phyloP scores from a whole-genome alignment of 225 moss, liverwort and hornwort genomes.

The Physcomitrium patens region DNA sequence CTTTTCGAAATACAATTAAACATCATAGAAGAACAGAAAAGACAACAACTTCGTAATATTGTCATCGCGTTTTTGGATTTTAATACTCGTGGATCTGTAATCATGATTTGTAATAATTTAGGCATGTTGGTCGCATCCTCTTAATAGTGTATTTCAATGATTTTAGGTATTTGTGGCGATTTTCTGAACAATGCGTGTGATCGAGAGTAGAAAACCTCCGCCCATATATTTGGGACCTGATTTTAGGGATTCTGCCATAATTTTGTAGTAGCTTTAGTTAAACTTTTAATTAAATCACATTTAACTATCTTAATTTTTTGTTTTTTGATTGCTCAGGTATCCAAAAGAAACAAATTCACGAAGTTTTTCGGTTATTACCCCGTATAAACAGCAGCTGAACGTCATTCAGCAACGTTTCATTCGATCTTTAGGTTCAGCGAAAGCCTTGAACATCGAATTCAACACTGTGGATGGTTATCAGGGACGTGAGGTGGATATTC shows the following conservation, averaged over 20 bases:
- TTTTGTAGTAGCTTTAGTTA: too few relatives aligned
- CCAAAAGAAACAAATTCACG: constrained; percentile 63
- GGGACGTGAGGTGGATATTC: constrained; percentile 92
- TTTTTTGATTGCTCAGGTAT: constrained; percentile 41
- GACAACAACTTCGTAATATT: background rate
- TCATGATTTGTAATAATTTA: too few relatives aligned
- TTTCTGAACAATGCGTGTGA: too few relatives aligned
- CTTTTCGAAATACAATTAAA: too few relatives aligned
- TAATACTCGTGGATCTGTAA: constrained; percentile 2
- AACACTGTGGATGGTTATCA: constrained; percentile 99
- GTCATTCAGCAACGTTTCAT: constrained; percentile 74
- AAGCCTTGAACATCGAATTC: constrained; percentile 78
- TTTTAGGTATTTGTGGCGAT: too few relatives aligned
- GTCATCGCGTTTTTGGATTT: constrained; percentile 1
- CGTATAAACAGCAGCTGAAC: constrained; percentile 89
- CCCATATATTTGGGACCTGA: too few relatives aligned
- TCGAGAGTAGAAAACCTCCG: too few relatives aligned
- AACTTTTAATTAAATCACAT: background rate
- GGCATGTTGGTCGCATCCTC: too few relatives aligned
- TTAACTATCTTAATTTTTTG: constrained; percentile 4
- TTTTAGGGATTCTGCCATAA: too few relatives aligned
- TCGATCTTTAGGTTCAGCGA: constrained; percentile 56
- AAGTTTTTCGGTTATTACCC: constrained; percentile 81
- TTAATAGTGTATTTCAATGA: too few relatives aligned
- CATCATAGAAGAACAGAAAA: too few relatives aligned